Evolutionary conservation across 352 stramenopile genomes (phyloP), one percentile per base, ranked within the genome.

Genomic region (Globisporangium barbulae): DNA sequence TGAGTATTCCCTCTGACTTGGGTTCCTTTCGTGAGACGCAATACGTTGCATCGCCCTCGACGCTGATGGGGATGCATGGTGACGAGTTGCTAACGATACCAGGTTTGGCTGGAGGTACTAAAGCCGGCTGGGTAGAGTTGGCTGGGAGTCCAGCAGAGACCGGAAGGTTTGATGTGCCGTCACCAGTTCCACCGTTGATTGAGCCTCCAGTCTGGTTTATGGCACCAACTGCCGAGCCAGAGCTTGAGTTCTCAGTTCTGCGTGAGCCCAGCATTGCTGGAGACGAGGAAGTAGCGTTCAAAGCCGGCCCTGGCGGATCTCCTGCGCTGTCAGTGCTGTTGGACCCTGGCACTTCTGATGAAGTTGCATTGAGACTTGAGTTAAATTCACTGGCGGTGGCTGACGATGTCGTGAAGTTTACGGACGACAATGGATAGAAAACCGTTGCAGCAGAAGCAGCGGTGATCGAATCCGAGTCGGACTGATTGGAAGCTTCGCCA

Each of bases 31-130:
- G 50, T 7, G 30, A 6, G 50, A 30, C 19, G 4, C 50, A 57
- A 31, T 44, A 57, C 28, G 50, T 57, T 3, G 50, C 50, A 28
- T 57, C 50, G 4, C 30, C 30, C 19, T 57, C 50, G 19, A 57
- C 19, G 31, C 50, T 57, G 15, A 57, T 44, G 28, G 50, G 30
- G 19, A 44, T 28, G 30, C 50, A 57, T 12, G 19, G 17, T 25
- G 17, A n/a, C 7, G 17, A 25, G 3, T 25, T 22, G 17, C 2
- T 39, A 15, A 7, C 17, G 33, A 35, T 55, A 13, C 7, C 7
- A 55, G 49, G 15, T 13, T 25, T 39, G 15, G 22, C 15, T 28
- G n/a, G 28, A 22, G 6, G 8, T 12, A 15, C 15, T 10, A 39
- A 25, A n/a, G 50, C 12, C 19, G 30, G 15, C 50, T 44, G 50